Conservation (phyloP, 2,329 filamentous ascomycete species). For the Cordyceps pruinosa region DNA sequence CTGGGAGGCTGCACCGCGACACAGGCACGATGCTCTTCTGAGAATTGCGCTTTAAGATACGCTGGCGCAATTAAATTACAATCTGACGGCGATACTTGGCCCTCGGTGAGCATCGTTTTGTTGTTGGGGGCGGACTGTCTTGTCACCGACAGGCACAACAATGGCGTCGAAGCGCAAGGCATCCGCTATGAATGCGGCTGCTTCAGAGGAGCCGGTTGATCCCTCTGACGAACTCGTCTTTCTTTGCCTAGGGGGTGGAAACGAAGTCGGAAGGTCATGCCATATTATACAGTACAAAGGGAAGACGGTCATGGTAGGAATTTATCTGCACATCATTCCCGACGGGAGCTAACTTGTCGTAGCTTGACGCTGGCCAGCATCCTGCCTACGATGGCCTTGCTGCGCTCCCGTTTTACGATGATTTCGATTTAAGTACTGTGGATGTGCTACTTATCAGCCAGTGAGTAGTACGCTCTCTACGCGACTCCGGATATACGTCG, state of each 20-base stretch:
- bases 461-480: conserved; percentile 58
- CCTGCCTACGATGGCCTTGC: conserved; percentile 92
- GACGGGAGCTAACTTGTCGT: neutral
- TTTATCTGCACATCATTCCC: no score
- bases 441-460: conserved; percentile 97
- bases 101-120: neutral
- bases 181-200: conserved; percentile 59
- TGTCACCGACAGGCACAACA: conserved; percentile 17
- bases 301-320: conserved; percentile 89
- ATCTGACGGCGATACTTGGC: neutral
- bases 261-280: conserved; percentile 94
- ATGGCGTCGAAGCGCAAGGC: conserved; percentile 97
- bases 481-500: neutral
- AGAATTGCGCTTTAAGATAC: neutral
- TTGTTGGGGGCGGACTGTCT: neutral
- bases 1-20: conserved; percentile 14
- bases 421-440: conserved; percentile 95
- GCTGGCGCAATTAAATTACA: neutral
- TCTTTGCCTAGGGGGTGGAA: conserved; percentile 86
- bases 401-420: conserved; percentile 92
- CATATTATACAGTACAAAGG: conserved; percentile 99
- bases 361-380: conserved; percentile 97
- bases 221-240: conserved; percentile 93
- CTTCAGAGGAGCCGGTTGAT: conserved; percentile 79
- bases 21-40: neutral